These are phyloP conservation scores for Tanacetum coccineum DNA, from an alignment of 129 eudicot species.

Conservation along the genomic window DNA sequence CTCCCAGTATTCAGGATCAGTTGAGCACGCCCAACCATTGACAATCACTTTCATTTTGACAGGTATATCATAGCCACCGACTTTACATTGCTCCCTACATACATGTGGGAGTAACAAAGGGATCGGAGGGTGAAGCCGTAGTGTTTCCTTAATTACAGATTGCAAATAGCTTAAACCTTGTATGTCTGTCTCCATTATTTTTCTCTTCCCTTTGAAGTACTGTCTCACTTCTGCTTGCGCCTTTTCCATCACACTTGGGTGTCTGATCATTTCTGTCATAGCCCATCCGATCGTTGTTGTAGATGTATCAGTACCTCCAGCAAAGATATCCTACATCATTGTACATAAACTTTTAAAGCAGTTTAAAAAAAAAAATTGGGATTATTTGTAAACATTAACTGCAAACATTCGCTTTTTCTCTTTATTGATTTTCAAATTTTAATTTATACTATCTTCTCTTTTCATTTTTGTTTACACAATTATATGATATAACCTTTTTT, in stretches of 20 bases:
- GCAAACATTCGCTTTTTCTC: not conserved
- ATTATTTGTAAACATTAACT: not conserved
- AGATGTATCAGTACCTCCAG: not conserved
- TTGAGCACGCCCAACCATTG: not conserved
- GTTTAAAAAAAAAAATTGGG: not conserved
- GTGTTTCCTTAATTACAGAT: not conserved
- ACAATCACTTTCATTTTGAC: not conserved
- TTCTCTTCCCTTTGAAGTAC: not conserved
- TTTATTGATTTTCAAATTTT: too few species aligned
- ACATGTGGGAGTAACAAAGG: constrained; percentile 12
- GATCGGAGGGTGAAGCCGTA: not conserved
- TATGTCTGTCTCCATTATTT: not conserved
- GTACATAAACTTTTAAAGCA: too few species aligned
- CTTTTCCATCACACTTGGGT: not conserved
- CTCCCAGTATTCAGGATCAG: constrained; percentile 5
- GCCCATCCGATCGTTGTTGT: not conserved
- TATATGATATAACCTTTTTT: too few species aligned
- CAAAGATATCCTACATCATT: not conserved
- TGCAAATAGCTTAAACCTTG: not conserved
- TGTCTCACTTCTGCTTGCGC: not conserved
- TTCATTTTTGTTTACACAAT: too few species aligned
- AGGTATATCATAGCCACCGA: constrained; percentile 1
- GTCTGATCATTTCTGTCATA: not conserved
- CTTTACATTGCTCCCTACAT: not conserved
- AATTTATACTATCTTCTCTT: too few species aligned